These are phyloP conservation scores for Suillus tomentosus DNA, from an alignment of 768 basidiomycete species.

Conservation along the genomic window DNA sequence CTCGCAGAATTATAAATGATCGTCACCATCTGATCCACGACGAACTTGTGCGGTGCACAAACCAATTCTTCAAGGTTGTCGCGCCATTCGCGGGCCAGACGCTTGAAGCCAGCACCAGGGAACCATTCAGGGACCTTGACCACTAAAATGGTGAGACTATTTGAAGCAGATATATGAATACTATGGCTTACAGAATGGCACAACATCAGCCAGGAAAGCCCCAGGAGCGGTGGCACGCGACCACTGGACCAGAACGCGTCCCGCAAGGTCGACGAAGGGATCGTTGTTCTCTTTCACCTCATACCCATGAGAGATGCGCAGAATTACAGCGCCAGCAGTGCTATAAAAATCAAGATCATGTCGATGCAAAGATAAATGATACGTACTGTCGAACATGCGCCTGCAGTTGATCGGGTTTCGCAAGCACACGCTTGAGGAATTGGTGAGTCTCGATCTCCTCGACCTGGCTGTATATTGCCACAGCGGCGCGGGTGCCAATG, in stretches of 20 bases:
- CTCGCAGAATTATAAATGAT: neutral
- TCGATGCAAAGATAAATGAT: neutral
- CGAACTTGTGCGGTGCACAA: conserved; percentile 54
- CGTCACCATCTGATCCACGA: conserved; percentile 60
- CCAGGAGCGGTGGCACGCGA: conserved; percentile 51
- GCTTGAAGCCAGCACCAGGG: conserved; percentile 57
- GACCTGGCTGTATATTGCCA: conserved; percentile 34
- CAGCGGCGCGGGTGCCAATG: conserved; percentile 41
- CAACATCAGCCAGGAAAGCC: conserved; percentile 49
- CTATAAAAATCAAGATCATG: conserved; percentile 26
- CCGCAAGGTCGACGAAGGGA: conserved; percentile 52
- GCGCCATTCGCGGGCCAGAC: conserved; percentile 55
- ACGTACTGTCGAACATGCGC: conserved; percentile 43
- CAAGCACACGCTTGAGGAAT: conserved; percentile 43
- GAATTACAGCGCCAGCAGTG: conserved; percentile 53
- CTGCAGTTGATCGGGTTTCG: conserved; percentile 38
- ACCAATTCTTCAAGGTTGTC: conserved; percentile 57
- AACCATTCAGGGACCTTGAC: conserved; percentile 57
- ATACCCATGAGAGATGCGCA: conserved; percentile 57
- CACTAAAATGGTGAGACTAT: conserved; percentile 27
- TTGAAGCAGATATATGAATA: neutral
- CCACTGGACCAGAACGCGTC: conserved; percentile 53
- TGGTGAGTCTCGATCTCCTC: conserved; percentile 44
- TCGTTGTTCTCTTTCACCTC: conserved; percentile 54
- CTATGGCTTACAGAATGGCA: conserved; percentile 42